A percentile compares a stretch with the other conserved stretches of the same genome.
Evolutionary conservation across 164 flowering plant species (phyloP).

Genomic region (Stephania yunnanensis): DNA sequence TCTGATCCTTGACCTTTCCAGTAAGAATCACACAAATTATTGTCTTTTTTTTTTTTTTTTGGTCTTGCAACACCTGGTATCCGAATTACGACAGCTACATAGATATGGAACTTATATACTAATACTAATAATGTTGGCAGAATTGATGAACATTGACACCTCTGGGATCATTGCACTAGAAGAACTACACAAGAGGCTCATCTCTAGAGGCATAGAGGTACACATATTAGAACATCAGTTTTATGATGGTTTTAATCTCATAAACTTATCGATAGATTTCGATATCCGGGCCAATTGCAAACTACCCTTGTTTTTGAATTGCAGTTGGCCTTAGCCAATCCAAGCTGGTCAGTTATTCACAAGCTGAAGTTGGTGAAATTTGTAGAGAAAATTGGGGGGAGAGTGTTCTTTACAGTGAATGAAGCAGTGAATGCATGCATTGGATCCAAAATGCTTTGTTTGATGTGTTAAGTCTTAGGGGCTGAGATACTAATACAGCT

Average conservation of each 20-base stretch:
- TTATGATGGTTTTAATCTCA: neutral
- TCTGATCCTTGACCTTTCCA: constrained; percentile 58
- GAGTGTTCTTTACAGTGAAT: constrained; percentile 46
- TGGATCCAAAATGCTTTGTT: constrained; percentile 17
- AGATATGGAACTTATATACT: too few species aligned
- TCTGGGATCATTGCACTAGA: constrained; percentile 57
- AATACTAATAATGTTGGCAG: constrained; percentile 23
- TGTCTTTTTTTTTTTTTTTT: too few species aligned
- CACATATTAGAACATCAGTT: neutral
- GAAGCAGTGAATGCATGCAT: constrained; percentile 62
- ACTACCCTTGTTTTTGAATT: neutral
- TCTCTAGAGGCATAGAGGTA: constrained; percentile 42
- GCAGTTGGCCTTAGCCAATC: constrained; percentile 70
- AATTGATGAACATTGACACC: constrained; percentile 57
- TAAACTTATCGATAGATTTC: neutral
- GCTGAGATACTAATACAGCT: neutral
- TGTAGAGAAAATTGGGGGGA: constrained; percentile 44
- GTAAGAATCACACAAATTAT: constrained; percentile 26
- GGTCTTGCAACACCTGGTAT: too few species aligned
- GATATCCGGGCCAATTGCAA: neutral
- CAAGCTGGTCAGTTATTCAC: constrained; percentile 67
- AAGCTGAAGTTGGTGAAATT: constrained; percentile 61
- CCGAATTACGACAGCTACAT: too few species aligned
- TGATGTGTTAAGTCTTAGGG: neutral
- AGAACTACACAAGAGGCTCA: constrained; percentile 48